Evolutionary conservation across 192 early-diverging fungal species (phyloP).

Genomic region (Podila epigama): DNA sequence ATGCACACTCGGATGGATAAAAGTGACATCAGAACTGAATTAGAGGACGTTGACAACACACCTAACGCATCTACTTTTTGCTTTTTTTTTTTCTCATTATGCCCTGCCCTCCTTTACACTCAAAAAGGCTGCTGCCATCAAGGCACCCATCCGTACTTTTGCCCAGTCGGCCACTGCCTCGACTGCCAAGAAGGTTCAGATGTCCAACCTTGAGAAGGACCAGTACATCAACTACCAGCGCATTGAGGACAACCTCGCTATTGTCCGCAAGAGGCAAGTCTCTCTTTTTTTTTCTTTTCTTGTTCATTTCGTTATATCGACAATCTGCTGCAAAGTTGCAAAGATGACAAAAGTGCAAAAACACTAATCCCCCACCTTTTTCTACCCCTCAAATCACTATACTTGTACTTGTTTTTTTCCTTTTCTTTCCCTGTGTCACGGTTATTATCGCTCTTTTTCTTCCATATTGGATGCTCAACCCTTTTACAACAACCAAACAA

Average conservation of each 20-base stretch:
- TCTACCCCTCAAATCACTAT: not conserved
- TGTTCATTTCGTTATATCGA: not conserved
- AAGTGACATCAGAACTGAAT: too few species aligned
- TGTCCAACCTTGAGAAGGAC: conserved; percentile 92
- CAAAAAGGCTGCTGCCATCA: conserved; percentile 42
- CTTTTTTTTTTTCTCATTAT: not conserved
- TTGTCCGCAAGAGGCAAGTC: conserved; percentile 88
- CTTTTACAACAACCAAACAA: too few species aligned
- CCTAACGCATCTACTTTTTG: not conserved
- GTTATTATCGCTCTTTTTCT: not conserved
- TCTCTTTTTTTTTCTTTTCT: not conserved
- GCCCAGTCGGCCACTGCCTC: conserved; percentile 59
- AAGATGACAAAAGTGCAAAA: not conserved
- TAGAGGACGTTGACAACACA: not conserved
- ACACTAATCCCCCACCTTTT: not conserved
- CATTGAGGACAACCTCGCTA: conserved; percentile 93
- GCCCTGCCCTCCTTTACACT: not conserved
- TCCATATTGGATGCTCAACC: not conserved
- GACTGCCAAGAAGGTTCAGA: conserved; percentile 76
- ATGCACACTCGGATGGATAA: too few species aligned
- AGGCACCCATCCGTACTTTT: conserved; percentile 58
- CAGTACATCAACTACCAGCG: conserved; percentile 98
- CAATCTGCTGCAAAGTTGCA: not conserved
- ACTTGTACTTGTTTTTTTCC: not conserved
- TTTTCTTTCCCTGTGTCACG: not conserved